These are phyloP conservation scores for Ramichloridium luteum DNA, from an alignment of 2,329 filamentous ascomycete genomes.

Conservation along the genomic window DNA sequence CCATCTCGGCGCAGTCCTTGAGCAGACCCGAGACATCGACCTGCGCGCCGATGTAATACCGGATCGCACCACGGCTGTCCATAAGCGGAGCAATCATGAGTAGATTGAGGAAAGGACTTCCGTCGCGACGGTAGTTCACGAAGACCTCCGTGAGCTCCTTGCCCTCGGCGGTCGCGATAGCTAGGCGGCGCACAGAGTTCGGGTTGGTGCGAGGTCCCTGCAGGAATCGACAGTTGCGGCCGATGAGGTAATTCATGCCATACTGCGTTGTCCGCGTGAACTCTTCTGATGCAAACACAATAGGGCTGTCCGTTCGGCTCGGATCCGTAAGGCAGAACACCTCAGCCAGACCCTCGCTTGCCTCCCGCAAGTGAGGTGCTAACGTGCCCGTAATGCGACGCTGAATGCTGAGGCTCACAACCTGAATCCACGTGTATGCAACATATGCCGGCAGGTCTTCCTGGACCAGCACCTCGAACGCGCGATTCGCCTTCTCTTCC, in stretches of 20 bases:
- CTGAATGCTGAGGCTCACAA: constrained; percentile 57
- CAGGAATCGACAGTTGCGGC: constrained; percentile 66
- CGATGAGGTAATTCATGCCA: constrained; percentile 58
- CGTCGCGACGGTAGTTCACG: constrained; percentile 63
- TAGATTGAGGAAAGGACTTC: constrained; percentile 65
- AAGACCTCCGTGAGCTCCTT: constrained; percentile 62
- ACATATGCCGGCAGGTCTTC: constrained; percentile 64
- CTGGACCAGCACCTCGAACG: constrained; percentile 51
- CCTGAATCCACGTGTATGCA: constrained; percentile 54
- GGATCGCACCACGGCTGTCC: constrained; percentile 52
- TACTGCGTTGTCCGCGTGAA: constrained; percentile 66
- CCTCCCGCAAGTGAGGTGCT: constrained; percentile 49
- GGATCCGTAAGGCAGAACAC: constrained; percentile 69
- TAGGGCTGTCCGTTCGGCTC: constrained; percentile 59
- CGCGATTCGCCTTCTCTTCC: constrained; percentile 50
- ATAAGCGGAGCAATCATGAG: constrained; percentile 61
- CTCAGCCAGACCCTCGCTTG: constrained; percentile 64
- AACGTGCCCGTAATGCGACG: constrained; percentile 56
- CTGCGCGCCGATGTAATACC: constrained; percentile 62
- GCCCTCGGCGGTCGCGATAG: constrained; percentile 48
- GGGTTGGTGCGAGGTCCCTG: constrained; percentile 61
- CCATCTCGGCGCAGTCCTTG: constrained; percentile 53
- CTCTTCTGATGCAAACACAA: constrained; percentile 66
- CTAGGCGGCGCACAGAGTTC: constrained; percentile 49
- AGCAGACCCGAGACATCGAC: constrained; percentile 59